These are phyloP conservation scores for Nidula microcarpa DNA, from an alignment of 768 basidiomycete species.

Conservation along the genomic window DNA sequence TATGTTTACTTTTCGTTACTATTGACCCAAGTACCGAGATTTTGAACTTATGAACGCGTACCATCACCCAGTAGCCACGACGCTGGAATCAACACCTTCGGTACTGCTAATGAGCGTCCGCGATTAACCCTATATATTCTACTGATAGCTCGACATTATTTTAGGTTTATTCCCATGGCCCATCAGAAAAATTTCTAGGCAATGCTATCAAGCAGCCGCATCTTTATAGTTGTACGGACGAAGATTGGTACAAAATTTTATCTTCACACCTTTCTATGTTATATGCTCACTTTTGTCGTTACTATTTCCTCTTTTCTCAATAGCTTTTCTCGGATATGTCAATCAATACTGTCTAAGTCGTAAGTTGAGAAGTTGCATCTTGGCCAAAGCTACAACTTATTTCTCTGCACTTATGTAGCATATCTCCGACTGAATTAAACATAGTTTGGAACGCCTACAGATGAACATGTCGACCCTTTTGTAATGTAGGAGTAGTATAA, in stretches of 20 bases:
- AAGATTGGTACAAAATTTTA: conserved; percentile 31
- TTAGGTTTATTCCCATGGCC: conserved; percentile 59
- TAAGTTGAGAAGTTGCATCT: conserved; percentile 14
- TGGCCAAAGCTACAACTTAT: neutral
- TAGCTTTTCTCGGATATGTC: conserved; percentile 46
- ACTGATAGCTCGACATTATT: conserved; percentile 12
- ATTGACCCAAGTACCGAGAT: too few relatives aligned
- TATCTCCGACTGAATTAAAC: conserved; percentile 67
- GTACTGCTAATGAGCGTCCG: conserved; percentile 44
- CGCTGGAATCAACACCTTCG: conserved; percentile 62
- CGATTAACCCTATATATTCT: neutral
- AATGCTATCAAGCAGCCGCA: conserved; percentile 65
- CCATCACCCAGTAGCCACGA: conserved; percentile 37
- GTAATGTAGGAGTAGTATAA: conserved; percentile 41
- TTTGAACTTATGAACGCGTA: too few relatives aligned
- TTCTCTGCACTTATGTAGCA: conserved; percentile 35
- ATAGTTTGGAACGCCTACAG: conserved; percentile 61
- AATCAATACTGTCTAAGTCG: conserved; percentile 46
- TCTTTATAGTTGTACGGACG: too few relatives aligned
- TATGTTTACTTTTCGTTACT: too few relatives aligned
- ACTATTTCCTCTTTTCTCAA: conserved; percentile 1
- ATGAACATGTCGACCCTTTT: conserved; percentile 74
- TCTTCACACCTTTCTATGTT: neutral
- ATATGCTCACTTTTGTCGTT: too few relatives aligned
- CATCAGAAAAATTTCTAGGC: conserved; percentile 66